Conservation (phyloP, 2,329 filamentous ascomycete genomes). For the Cryphonectria naterciae region DNA sequence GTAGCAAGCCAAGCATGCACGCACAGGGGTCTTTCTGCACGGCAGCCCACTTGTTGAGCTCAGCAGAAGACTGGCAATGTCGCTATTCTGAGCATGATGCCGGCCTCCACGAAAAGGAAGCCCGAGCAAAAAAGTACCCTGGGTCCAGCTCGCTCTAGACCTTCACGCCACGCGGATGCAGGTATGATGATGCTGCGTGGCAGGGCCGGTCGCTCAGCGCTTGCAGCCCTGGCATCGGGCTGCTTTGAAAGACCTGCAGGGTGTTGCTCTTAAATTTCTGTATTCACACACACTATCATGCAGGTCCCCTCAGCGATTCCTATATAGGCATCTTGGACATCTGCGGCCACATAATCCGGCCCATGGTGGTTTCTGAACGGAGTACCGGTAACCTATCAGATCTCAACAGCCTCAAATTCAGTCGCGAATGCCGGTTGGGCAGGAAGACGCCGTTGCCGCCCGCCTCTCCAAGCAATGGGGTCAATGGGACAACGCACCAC, state of each 20-base stretch:
- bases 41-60: background rate
- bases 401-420: constrained; percentile 41
- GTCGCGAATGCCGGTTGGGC: constrained; percentile 50
- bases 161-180: background rate
- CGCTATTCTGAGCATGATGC: background rate
- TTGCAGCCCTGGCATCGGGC: background rate
- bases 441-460: constrained; percentile 51
- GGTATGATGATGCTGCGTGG: background rate
- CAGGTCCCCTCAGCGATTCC: constrained; percentile 17
- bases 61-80: constrained; percentile 15
- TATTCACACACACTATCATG: constrained; percentile 8
- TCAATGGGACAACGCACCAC: constrained; percentile 54
- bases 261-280: background rate
- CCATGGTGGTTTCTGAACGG: constrained; percentile 24
- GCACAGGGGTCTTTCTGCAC: constrained; percentile 12
- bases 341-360: constrained; percentile 27
- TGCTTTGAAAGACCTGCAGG: background rate
- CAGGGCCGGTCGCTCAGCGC: background rate
- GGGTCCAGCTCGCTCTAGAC: background rate
- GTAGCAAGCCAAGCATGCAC: constrained; percentile 17
- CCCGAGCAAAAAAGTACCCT: background rate
- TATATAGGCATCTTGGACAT: constrained; percentile 12
- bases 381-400: constrained; percentile 37
- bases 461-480: constrained; percentile 41
- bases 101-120: background rate